Base-by-base conservation (phyloP, 2,329 filamentous ascomycete genomes). In the Colletotrichum sp. region DNA sequence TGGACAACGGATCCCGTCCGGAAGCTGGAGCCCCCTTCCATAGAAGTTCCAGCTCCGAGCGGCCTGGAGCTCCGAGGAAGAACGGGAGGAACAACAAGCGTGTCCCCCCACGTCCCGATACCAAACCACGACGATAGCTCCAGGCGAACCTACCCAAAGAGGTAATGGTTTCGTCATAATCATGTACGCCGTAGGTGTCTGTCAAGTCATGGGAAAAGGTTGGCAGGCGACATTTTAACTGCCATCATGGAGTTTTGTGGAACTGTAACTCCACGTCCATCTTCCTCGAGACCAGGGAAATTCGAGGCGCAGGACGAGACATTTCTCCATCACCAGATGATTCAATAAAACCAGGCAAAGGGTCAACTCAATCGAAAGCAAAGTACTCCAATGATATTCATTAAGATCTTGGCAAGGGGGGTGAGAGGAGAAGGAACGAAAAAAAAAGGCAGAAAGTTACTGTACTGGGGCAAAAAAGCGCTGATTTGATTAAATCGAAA, bases 401-500 rank as follows among this genome's bases (percentile, higher is more conserved):
- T 64, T 38, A 16, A 64, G 24, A 48, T 36, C 34, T 68, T 68
- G 70, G 70, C 64, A 69, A 26, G 36, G 56, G 58, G 58, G 16
- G 43, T 73, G 34, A 38, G 34, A 21, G 43, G 43, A 52, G 43
- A 24, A 52, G 4, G 43, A 24, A 52, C 10, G 43, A 24, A 43
- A 43, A 10, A n/a, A 36, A 55, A 64, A 26, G 18, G 43, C 43
- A 52, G 10, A 52, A 43, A n/a, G 21, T 48, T n/a, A 36, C 32
- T 52, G 24, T 32, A 26, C 36, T 58, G 48, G 62, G 62, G 70
- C 56, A 58, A 34, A 26, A 12, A 26, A 12, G 32, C 36, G 68
- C 64, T 69, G 73, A 73, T 68, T 75, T 73, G 73, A 75, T 73
- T 65, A 72, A 73, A 65, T 52, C 64, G 56, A 75, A 75, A 75